phyloP scores from a whole-genome alignment of 345 rosid species.

The Euphorbia pulcherrima region DNA sequence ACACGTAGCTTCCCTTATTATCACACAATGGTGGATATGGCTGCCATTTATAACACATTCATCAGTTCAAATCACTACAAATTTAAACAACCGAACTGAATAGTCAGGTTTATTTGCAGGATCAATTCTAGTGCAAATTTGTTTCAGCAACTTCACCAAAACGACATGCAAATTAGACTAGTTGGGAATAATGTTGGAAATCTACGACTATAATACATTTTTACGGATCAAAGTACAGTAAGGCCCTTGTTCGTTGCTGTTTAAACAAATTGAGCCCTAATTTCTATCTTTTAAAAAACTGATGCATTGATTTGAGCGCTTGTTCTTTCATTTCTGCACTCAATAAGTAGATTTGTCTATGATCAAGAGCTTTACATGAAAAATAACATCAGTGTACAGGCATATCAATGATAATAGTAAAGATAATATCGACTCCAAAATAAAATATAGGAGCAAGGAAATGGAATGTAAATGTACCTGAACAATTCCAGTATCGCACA shows the following conservation, averaged over 20 bases:
- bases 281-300: no score
- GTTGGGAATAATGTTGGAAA: background rate
- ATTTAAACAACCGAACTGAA: background rate
- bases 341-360: no score
- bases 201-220: no score
- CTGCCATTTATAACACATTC: slow-evolving; percentile 38
- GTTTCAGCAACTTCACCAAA: background rate
- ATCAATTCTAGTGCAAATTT: background rate
- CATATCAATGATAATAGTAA: background rate
- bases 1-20: slow-evolving; percentile 81
- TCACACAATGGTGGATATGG: slow-evolving; percentile 88
- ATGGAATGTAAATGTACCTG: slow-evolving; percentile 45
- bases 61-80: background rate
- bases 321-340: no score
- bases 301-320: no score
- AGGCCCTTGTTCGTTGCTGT: background rate
- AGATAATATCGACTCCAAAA: no score
- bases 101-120: background rate
- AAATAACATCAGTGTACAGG: background rate
- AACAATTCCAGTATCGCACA: slow-evolving; percentile 81
- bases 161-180: background rate
- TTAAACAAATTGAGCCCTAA: background rate
- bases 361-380: background rate
- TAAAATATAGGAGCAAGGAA: background rate
- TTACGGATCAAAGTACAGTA: no score